Percentiles rank a stretch among this genome's conserved stretches.
Conservation (phyloP, 768 basidiomycete genomes). For the Lentinus tigrinus region DNA sequence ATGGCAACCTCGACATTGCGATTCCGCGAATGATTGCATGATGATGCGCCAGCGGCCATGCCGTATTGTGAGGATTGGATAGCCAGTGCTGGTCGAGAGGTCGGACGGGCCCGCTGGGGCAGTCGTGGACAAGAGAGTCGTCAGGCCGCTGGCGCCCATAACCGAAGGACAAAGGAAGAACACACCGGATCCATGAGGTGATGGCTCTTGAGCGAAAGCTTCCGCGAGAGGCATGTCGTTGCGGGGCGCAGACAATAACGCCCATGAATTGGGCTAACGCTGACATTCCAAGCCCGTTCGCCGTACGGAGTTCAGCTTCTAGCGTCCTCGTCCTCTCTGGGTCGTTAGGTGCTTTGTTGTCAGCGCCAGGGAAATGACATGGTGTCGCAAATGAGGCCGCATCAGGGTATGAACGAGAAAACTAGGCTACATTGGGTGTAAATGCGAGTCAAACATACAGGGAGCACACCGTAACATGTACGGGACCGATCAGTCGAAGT, state of each 20-base stretch:
- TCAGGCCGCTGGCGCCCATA: not conserved
- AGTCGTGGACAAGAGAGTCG: not conserved
- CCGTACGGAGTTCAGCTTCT: not conserved
- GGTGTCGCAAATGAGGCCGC: not conserved
- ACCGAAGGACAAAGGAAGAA: not conserved
- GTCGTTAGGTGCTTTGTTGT: not conserved
- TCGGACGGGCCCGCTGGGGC: not conserved
- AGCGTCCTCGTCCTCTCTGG: not conserved
- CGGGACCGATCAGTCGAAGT: slow-evolving; percentile 18
- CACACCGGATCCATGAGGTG: not conserved
- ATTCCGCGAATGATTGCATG: not conserved
- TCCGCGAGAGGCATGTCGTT: not conserved
- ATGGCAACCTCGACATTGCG: not conserved
- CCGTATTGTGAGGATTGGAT: not conserved
- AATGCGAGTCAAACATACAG: not conserved
- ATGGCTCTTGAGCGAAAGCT: not conserved
- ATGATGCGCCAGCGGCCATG: not conserved
- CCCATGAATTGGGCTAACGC: not conserved
- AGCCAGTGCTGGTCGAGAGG: not conserved
- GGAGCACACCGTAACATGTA: not conserved
- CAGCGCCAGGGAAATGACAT: not conserved
- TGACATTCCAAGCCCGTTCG: not conserved
- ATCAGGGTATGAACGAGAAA: not conserved
- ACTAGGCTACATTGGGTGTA: not conserved
- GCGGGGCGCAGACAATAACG: not conserved